A percentile compares a stretch with the other conserved stretches of the same genome.
Conservation (phyloP, 2,329 filamentous ascomycete genomes). For the Ophiosphaerella narmari region DNA sequence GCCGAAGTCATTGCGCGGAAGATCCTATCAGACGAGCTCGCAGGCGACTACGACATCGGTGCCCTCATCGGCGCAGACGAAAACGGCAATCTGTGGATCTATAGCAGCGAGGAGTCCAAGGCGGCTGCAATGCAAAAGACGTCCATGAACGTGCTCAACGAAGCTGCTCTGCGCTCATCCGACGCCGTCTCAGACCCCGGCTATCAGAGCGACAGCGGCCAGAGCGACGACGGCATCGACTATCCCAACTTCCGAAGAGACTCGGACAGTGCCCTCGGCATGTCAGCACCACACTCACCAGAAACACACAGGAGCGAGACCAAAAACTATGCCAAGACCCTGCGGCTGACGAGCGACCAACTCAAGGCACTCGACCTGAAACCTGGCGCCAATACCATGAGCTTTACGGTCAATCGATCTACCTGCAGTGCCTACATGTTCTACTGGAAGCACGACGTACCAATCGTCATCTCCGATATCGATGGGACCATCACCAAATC, state of each 20-base stretch:
- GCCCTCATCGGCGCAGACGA: slow-evolving; percentile 94
- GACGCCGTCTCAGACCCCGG: slow-evolving; percentile 91
- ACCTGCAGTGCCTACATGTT: slow-evolving; percentile 94
- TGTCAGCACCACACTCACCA: slow-evolving; percentile 62
- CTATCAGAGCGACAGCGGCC: slow-evolving; percentile 85
- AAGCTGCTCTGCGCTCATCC: slow-evolving; percentile 61
- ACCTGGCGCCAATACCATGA: slow-evolving; percentile 87
- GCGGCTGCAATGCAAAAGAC: slow-evolving; percentile 76
- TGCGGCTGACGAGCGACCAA: slow-evolving; percentile 93
- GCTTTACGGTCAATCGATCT: slow-evolving; percentile 93
- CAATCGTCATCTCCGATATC: slow-evolving; percentile 97
- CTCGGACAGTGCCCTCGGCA: slow-evolving; percentile 70
- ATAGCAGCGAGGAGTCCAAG: slow-evolving; percentile 96
- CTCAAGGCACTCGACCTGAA: slow-evolving; percentile 83
- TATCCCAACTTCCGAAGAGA: slow-evolving; percentile 67
- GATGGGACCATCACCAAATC: slow-evolving; percentile 99
- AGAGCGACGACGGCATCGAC: slow-evolving; percentile 62
- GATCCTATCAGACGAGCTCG: slow-evolving; percentile 88
- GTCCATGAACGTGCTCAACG: slow-evolving; percentile 57
- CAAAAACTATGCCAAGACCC: slow-evolving; percentile 93
- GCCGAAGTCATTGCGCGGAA: slow-evolving; percentile 93
- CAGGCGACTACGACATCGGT: slow-evolving; percentile 95
- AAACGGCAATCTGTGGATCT: slow-evolving; percentile 98
- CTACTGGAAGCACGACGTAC: slow-evolving; percentile 87
- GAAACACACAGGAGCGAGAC: slow-evolving; percentile 64